Base-by-base conservation (phyloP, 2,329 filamentous ascomycete genomes). In the Beauveria australis region DNA sequence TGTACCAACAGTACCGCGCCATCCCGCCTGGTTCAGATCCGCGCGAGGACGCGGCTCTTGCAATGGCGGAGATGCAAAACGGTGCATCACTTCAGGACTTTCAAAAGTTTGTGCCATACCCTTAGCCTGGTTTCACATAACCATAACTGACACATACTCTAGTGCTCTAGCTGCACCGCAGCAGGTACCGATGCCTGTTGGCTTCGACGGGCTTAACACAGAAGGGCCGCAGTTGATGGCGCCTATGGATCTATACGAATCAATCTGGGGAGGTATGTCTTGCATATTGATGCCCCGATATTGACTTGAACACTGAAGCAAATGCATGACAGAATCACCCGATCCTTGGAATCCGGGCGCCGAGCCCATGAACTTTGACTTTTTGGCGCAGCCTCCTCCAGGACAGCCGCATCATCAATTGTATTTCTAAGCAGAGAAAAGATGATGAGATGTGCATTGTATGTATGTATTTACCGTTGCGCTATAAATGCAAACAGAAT, bases 201-300 rank as follows among this genome's bases (percentile, higher is more conserved):
- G 68, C 53, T 68, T 83, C 40, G 71, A 80, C 7, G 79, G 41
- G 72, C 83, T n/a, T 77, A 84, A 75, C 49, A 73, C 82, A 12
- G 84, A 86, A 62, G 81, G 82, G 18, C 76, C 79, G 3, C 75
- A 82, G 40, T 81, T 84, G 65, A 83, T 87, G 77, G 85, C 84
- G 43, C 85, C 85, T 1, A 84, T 88, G 83, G 85, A 88, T 63
- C 73, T 88, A 1, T 88, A 86, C 68, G 84, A 87, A 66, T 86
- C 83, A 4, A 88, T 88, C 51, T 87, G 86, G 74, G 86, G 83
- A 79, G 84, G 84, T 86, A 72, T 70, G 81, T 76, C 33, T 37
- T 63, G 24, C 22, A 53, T 28, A 12, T 19, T 2, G 8, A 48
- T 9, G 9, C 2, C 53, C n/a, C 26, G 14, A 16, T 7, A 14